Percentiles rank a stretch among this genome's conserved stretches.
Evolutionary conservation across 2,329 filamentous ascomycete genomes (phyloP).

Genomic region (Westerdykella aurantiaca): DNA sequence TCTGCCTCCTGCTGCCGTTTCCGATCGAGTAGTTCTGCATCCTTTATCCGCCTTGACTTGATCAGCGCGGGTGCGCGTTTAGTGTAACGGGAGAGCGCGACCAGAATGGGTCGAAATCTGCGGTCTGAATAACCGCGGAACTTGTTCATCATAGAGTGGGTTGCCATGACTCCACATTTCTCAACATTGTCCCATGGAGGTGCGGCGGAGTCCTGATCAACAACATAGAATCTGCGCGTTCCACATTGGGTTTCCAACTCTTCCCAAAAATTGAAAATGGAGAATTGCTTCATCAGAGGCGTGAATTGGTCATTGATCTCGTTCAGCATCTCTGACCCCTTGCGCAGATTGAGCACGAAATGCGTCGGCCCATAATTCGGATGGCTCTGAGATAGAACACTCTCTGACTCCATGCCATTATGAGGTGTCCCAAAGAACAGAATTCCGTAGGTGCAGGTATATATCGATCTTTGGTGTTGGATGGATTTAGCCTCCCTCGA

Average conservation of each 20-base stretch:
- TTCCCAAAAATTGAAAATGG: slow-evolving; percentile 21
- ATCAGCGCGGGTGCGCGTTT: slow-evolving; percentile 11
- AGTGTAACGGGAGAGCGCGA: slow-evolving; percentile 15
- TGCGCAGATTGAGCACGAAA: slow-evolving; percentile 12
- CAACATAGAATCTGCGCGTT: slow-evolving; percentile 11
- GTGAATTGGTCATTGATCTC: slow-evolving; percentile 16
- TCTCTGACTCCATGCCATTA: slow-evolving; percentile 11
- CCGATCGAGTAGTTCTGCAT: slow-evolving; percentile 7
- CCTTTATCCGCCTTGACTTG: slow-evolving; percentile 9
- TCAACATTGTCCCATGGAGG: slow-evolving; percentile 19
- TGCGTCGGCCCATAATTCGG: slow-evolving; percentile 8
- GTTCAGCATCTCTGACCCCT: slow-evolving; percentile 15
- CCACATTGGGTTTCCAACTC: slow-evolving; percentile 11
- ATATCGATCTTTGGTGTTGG: slow-evolving; percentile 62
- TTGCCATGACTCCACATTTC: slow-evolving; percentile 17
- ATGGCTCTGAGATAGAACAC: slow-evolving; percentile 3
- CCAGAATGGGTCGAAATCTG: slow-evolving; percentile 14
- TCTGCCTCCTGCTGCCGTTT: slow-evolving; percentile 13
- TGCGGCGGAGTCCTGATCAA: slow-evolving; percentile 21
- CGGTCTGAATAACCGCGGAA: slow-evolving; percentile 11
- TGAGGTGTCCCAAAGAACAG: slow-evolving; percentile 18
- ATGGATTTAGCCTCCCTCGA: slow-evolving; percentile 55
- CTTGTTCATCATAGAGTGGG: slow-evolving; percentile 24
- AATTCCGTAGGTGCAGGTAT: slow-evolving; percentile 62
- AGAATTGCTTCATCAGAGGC: slow-evolving; percentile 14